Evolutionary conservation across 2,329 filamentous ascomycete genomes (phyloP).

Genomic region (Allantophomopsis lycopodina): DNA sequence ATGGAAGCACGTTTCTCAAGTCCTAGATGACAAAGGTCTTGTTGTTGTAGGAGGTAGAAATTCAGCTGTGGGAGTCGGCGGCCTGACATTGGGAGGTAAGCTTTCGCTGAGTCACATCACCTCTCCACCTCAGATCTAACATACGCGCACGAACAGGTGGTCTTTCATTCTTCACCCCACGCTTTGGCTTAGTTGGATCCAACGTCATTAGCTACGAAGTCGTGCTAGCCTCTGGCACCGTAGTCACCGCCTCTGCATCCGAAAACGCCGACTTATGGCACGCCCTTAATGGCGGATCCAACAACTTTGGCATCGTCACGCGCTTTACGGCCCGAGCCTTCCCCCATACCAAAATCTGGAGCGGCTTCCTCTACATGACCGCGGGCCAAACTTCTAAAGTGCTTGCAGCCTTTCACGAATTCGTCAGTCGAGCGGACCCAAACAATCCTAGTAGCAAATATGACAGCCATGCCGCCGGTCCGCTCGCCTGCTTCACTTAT

Average conservation of each 20-base stretch:
- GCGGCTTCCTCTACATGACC: conserved; percentile 20
- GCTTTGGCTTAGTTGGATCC: conserved; percentile 4
- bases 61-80: conserved; percentile 22
- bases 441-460: background rate
- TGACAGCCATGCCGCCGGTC: conserved; percentile 13
- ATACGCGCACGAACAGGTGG: background rate
- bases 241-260: conserved; percentile 28
- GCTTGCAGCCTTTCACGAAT: conserved; percentile 13
- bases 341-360: conserved; percentile 13
- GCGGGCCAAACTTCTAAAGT: conserved; percentile 10
- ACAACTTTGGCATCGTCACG: conserved; percentile 38
- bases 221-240: conserved; percentile 16
- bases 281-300: conserved; percentile 40
- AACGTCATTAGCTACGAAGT: conserved; percentile 2
- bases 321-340: conserved; percentile 15
- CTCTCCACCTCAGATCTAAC: too few relatives aligned
- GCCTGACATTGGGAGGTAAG: conserved; percentile 20
- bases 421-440: conserved; percentile 3
- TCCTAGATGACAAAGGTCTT: conserved; percentile 16
- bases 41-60: conserved; percentile 22
- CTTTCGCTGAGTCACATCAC: background rate
- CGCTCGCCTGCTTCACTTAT: conserved; percentile 15
- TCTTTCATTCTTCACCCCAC: conserved; percentile 6
- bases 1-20: conserved; percentile 23
- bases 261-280: conserved; percentile 33